A percentile compares a stretch with the other conserved stretches of the same genome.
Conservation (phyloP, 495 filamentous ascomycete genomes). For the Sporormia fimetaria region DNA sequence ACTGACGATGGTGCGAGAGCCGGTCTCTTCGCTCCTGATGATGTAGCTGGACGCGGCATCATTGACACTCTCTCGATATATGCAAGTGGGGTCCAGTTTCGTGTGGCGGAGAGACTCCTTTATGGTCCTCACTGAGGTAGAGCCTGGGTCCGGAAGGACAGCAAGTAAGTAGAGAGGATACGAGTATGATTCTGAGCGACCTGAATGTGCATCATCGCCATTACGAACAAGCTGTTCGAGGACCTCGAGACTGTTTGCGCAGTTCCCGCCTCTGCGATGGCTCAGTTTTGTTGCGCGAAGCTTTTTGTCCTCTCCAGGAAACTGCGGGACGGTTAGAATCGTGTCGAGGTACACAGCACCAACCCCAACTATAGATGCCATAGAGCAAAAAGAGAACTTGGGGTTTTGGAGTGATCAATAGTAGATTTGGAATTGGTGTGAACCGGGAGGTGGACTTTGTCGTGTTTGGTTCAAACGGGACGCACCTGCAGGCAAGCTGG, state of each 20-base stretch:
- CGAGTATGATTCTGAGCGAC: neutral
- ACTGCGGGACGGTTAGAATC: slow-evolving; percentile 42
- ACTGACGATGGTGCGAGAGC: slow-evolving; percentile 59
- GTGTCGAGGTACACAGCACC: slow-evolving; percentile 22
- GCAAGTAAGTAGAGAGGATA: slow-evolving; percentile 33
- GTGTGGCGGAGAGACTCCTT: slow-evolving; percentile 35
- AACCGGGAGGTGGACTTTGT: no score
- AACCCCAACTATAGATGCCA: slow-evolving; percentile 16
- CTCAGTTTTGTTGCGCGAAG: slow-evolving; percentile 48
- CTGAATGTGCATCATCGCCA: neutral
- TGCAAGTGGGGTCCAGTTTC: slow-evolving; percentile 40
- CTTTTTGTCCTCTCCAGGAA: slow-evolving; percentile 60
- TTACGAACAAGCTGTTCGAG: slow-evolving; percentile 45
- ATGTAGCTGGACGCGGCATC: slow-evolving; percentile 63
- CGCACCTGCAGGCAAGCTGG: no score
- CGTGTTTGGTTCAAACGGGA: no score
- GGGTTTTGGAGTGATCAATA: no score
- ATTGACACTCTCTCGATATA: slow-evolving; percentile 44
- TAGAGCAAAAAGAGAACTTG: no score
- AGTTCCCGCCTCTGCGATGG: slow-evolving; percentile 60
- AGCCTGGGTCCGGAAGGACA: slow-evolving; percentile 36
- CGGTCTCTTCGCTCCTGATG: slow-evolving; percentile 46
- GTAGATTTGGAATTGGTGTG: no score
- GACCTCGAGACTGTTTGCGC: slow-evolving; percentile 58
- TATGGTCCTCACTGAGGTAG: slow-evolving; percentile 35